phyloP scores from a whole-genome alignment of 768 basidiomycete genomes.

The Leccinum subtestaceum region DNA sequence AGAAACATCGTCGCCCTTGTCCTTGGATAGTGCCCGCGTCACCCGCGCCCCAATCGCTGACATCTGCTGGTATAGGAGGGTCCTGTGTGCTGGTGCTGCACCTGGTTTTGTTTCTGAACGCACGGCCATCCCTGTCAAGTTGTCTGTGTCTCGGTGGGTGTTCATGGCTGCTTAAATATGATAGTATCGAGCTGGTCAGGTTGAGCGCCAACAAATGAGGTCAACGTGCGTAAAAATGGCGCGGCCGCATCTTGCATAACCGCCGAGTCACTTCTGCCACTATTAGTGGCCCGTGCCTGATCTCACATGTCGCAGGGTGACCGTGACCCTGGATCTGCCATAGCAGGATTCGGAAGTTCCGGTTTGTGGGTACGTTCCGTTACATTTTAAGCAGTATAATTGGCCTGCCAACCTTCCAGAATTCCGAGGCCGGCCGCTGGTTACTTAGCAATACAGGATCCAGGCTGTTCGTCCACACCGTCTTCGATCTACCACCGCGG shows the following conservation, averaged over 20 bases:
- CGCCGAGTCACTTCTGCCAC: slow-evolving; percentile 1
- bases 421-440: not conserved
- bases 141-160: not conserved
- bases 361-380: not conserved
- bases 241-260: slow-evolving; percentile 5
- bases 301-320: not conserved
- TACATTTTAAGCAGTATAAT: not conserved
- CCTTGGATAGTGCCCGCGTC: slow-evolving; percentile 14
- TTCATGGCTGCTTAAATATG: slow-evolving; percentile 14
- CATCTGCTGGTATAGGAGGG: slow-evolving; percentile 18
- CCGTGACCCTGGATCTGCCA: not conserved
- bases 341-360: not conserved
- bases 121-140: slow-evolving; percentile 7
- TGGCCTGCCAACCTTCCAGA: not conserved
- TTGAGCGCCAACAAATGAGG: slow-evolving; percentile 5
- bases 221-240: slow-evolving; percentile 13
- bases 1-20: not conserved
- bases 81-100: slow-evolving; percentile 7
- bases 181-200: not conserved
- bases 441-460: not conserved
- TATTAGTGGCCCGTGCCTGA: slow-evolving; percentile 4
- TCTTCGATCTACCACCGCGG: not conserved
- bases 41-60: slow-evolving; percentile 19
- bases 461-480: not conserved
- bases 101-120: slow-evolving; percentile 3